Conservation (phyloP, 352 stramenopile genomes). For the Globisporangium okanoganense region DNA sequence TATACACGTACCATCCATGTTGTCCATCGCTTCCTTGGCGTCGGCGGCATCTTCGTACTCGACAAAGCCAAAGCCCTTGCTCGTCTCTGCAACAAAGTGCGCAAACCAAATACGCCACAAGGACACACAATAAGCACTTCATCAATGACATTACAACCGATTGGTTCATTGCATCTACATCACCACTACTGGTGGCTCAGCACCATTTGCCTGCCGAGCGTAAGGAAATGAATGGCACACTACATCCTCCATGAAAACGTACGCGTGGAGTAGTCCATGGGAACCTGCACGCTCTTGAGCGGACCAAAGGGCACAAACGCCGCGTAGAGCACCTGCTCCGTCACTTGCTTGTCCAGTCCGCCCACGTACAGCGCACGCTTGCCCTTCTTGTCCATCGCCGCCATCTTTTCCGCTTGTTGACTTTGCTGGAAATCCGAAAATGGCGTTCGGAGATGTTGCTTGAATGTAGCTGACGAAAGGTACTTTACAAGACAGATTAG, state of each 20-base stretch:
- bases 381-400: constrained; percentile 35
- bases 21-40: constrained; percentile 91
- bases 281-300: constrained; percentile 78
- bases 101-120: constrained; percentile 1
- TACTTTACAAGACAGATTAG: neutral
- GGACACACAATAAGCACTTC: neutral
- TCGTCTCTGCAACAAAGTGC: constrained; percentile 32
- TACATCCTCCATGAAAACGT: constrained; percentile 18
- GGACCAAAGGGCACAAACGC: constrained; percentile 83
- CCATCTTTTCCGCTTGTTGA: constrained; percentile 16
- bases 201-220: neutral
- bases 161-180: neutral
- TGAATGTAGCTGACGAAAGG: neutral
- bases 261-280: constrained; percentile 67
- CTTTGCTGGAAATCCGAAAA: constrained; percentile 1
- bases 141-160: neutral
- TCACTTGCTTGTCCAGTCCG: constrained; percentile 87
- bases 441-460: neutral
- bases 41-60: constrained; percentile 91
- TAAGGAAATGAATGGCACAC: neutral
- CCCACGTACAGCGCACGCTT: constrained; percentile 89
- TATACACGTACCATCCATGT: constrained; percentile 88
- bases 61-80: constrained; percentile 93
- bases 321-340: constrained; percentile 81
- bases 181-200: neutral